These are phyloP conservation scores for Epichloe scottii DNA, from an alignment of 2,329 filamentous ascomycete species.

Conservation along the genomic window DNA sequence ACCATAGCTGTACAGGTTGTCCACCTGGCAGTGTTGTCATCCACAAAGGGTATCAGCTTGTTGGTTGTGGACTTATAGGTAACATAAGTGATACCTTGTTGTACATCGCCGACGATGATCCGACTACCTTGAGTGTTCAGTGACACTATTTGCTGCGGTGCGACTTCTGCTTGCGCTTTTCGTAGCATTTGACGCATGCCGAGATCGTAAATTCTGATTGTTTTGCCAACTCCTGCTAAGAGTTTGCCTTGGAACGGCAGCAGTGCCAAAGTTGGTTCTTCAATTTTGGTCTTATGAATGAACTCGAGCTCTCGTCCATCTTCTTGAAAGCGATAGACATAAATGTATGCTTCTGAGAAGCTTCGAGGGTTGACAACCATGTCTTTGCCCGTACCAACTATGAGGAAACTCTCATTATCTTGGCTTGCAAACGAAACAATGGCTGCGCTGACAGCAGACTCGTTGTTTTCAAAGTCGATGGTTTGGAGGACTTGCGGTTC, in stretches of 20 bases:
- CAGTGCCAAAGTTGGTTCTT: slow-evolving; percentile 80
- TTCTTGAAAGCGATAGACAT: slow-evolving; percentile 82
- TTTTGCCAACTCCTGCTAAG: slow-evolving; percentile 71
- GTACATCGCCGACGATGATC: slow-evolving; percentile 83
- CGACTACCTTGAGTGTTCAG: slow-evolving; percentile 84
- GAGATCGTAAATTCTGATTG: slow-evolving; percentile 79
- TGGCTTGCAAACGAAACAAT: slow-evolving; percentile 79
- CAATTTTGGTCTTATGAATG: slow-evolving; percentile 90
- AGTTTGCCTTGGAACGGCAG: slow-evolving; percentile 87
- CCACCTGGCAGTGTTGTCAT: slow-evolving; percentile 83
- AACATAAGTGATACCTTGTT: slow-evolving; percentile 82
- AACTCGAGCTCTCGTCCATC: slow-evolving; percentile 84
- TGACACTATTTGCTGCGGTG: slow-evolving; percentile 72
- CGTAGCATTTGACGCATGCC: slow-evolving; percentile 86
- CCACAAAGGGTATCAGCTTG: slow-evolving; percentile 81
- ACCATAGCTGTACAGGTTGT: slow-evolving; percentile 87
- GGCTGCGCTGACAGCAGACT: slow-evolving; percentile 77
- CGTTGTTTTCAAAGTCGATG: slow-evolving; percentile 76
- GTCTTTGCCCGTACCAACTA: slow-evolving; percentile 89
- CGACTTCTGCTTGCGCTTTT: slow-evolving; percentile 74
- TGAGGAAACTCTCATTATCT: slow-evolving; percentile 79
- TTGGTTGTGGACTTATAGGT: slow-evolving; percentile 92
- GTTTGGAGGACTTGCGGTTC: slow-evolving; percentile 60
- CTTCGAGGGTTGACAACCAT: slow-evolving; percentile 67
- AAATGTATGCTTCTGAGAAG: slow-evolving; percentile 70